phyloP scores from a whole-genome alignment of 225 moss, liverwort and hornwort genomes.

The Pleurozium schreberi region DNA sequence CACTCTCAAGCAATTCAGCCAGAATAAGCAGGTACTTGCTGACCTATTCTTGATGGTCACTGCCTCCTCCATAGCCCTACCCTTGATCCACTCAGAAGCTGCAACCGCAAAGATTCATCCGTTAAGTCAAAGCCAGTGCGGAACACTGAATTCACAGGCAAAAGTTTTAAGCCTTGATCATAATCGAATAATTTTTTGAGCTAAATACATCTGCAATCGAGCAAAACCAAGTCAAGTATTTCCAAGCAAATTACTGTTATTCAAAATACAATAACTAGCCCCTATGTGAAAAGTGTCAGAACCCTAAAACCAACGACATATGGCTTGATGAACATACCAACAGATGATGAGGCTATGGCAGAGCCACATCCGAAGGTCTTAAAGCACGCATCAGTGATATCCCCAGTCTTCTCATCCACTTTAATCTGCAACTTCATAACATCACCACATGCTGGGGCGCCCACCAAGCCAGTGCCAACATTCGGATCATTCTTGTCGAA shows the following conservation, averaged over 20 bases:
- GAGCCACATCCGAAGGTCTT: constrained; percentile 98
- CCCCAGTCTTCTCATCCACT: constrained; percentile 77
- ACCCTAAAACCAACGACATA: not conserved
- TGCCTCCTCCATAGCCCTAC: constrained; percentile 79
- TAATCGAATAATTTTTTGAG: not conserved
- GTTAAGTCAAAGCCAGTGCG: not conserved
- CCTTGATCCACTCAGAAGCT: constrained; percentile 99
- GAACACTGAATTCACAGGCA: not conserved
- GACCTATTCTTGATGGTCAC: constrained; percentile 83
- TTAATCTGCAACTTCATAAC: constrained; percentile 99
- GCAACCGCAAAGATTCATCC: not conserved
- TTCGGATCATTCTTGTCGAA: constrained; percentile 89
- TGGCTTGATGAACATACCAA: constrained; percentile 34
- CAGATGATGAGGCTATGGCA: constrained; percentile 94
- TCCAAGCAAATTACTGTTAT: not conserved
- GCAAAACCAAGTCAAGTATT: not conserved
- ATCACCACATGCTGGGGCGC: constrained; percentile 94
- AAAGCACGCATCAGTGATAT: constrained; percentile 90
- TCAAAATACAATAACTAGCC: not conserved
- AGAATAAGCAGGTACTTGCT: not conserved
- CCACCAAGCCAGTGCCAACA: constrained; percentile 91
- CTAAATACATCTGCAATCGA: not conserved
- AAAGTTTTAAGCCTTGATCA: not conserved
- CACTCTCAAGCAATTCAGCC: not conserved
- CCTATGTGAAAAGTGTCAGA: not conserved